Base-by-base conservation (phyloP, 495 filamentous ascomycete species). In the Penicillium diatomitis region DNA sequence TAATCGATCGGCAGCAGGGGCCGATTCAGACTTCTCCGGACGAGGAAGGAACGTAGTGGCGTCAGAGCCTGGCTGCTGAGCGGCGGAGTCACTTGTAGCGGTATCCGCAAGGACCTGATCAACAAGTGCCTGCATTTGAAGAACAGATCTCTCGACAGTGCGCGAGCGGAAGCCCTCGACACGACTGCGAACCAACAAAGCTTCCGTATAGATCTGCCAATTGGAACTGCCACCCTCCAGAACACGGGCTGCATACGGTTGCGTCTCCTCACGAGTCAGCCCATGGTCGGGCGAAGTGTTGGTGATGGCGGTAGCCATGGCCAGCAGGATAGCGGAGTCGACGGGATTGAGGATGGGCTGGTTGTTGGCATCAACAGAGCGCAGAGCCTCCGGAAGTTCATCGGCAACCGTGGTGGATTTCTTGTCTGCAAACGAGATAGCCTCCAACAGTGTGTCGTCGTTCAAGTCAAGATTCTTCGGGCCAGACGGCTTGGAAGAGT, bases 201-300 rank as follows among this genome's bases (percentile, higher is more conserved):
- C 92, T 58, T 96, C 88, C 0, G 92, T 96, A 61, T 99, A 97
- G 20, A 96, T 83, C 65, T 97, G 94, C 92, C 92, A 99, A 65
- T 97, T 97, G 3, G 88, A 89, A 53, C 86, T 85, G 41, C 90
- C 88, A 46, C 92, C 89, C 10, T 85, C 76, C 12, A 99, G 76
- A 0, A 97, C 94, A 11, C 92, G 81, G 20, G 82, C 83, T 4
- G 90, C 94, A 63, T 89, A 97, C 0, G 92, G 92, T 10, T 90
- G 66, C 34, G 95, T 90, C 64, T 96, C 88, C 61, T 99, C 94
- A 20, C 89, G 77, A 0, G 90, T 97, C 30, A 97, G 73, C 1
- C 86, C 85, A 61, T 96, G 82, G 4, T 81, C 73, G 0, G 92
- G 91, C 0, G 84, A 81, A 0, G 85, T 88, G 57, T 96, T 95